A percentile compares a stretch with the other conserved stretches of the same genome.
Conservation (phyloP, 139 green algal species). For the Ettlia oleoabundans region DNA sequence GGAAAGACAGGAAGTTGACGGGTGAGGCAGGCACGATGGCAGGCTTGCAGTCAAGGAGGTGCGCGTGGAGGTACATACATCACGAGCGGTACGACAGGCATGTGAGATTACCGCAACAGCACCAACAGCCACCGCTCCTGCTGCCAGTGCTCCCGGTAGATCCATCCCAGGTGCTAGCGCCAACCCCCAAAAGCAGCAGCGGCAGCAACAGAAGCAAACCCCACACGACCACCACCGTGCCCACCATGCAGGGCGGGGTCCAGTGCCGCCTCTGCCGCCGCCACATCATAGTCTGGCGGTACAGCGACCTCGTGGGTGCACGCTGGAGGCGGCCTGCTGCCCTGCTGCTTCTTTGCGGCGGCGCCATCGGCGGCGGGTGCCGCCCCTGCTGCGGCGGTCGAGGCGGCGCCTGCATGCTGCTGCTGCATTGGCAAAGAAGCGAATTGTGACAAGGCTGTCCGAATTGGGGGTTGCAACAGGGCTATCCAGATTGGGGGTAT, state of each 20-base stretch:
- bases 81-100: not conserved
- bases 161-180: too few species aligned
- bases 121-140: too few species aligned
- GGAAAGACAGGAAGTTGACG: too few species aligned
- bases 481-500: too few species aligned
- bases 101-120: not conserved
- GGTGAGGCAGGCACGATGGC: too few species aligned
- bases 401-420: not conserved
- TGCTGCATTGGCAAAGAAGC: slow-evolving; percentile 34
- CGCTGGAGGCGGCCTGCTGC: not conserved
- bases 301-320: slow-evolving; percentile 71
- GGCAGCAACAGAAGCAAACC: too few species aligned
- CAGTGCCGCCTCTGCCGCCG: slow-evolving; percentile 39
- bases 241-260: slow-evolving; percentile 54
- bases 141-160: too few species aligned
- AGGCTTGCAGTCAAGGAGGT: too few species aligned
- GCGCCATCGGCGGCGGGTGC: not conserved
- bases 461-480: too few species aligned
- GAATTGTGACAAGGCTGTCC: not conserved
- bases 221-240: too few species aligned
- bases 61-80: too few species aligned
- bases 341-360: not conserved
- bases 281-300: slow-evolving; percentile 66
- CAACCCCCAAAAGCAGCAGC: too few species aligned
- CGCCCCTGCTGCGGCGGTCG: not conserved